These are phyloP conservation scores for Ceratobasidium sp. DNA, from an alignment of 1,284 basidiomycete genomes.

Conservation along the genomic window DNA sequence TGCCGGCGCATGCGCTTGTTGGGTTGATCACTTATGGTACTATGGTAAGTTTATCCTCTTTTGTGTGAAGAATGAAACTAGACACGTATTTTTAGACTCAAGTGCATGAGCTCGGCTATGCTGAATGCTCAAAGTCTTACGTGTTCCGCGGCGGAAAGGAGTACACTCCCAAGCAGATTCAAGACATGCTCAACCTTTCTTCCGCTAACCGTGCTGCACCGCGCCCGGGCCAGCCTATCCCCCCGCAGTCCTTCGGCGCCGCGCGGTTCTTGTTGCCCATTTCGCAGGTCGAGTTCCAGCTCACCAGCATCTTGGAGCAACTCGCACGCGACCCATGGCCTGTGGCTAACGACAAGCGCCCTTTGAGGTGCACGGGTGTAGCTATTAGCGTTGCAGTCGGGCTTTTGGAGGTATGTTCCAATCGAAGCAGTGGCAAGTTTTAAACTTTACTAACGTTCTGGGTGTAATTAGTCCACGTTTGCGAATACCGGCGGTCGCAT, in stretches of 20 bases:
- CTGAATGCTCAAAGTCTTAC: slow-evolving; percentile 96
- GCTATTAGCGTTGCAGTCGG: slow-evolving; percentile 95
- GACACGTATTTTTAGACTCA: slow-evolving; percentile 70
- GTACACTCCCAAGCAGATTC: slow-evolving; percentile 95
- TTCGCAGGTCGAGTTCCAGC: slow-evolving; percentile 94
- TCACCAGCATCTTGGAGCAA: slow-evolving; percentile 92
- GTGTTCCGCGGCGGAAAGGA: slow-evolving; percentile 99
- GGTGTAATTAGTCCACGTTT: slow-evolving; percentile 75
- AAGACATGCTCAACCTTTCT: slow-evolving; percentile 95
- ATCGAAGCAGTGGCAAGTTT: background rate
- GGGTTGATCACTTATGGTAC: slow-evolving; percentile 97
- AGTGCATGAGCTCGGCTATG: slow-evolving; percentile 98
- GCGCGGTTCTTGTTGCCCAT: slow-evolving; percentile 94
- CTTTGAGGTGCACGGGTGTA: slow-evolving; percentile 96
- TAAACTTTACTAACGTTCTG: background rate
- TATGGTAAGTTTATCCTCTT: slow-evolving; percentile 71
- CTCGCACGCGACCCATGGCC: slow-evolving; percentile 97
- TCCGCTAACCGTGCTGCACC: slow-evolving; percentile 80
- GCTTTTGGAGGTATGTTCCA: slow-evolving; percentile 78
- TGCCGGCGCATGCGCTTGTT: slow-evolving; percentile 94
- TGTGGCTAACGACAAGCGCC: slow-evolving; percentile 93
- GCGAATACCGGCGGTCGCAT: slow-evolving; percentile 96
- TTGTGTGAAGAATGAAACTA: background rate
- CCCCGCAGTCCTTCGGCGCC: slow-evolving; percentile 86
- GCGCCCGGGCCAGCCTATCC: slow-evolving; percentile 81